Evolutionary conservation across 1,284 basidiomycete species (phyloP), one percentile per base, ranked within the genome.

Genomic region (Heliocybe sulcata): DNA sequence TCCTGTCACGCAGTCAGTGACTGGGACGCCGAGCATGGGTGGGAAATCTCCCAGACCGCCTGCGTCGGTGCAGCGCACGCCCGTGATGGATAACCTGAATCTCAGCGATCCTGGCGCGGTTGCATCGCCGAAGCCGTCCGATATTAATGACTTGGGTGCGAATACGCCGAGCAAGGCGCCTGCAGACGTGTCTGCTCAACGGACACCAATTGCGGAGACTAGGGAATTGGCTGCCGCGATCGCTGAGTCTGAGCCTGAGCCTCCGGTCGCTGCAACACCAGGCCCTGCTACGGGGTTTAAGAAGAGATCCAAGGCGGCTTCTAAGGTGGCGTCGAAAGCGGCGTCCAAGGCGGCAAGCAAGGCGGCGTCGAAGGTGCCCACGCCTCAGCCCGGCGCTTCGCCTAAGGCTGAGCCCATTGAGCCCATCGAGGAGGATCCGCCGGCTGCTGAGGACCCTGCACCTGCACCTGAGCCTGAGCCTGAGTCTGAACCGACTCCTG

Each of bases 351-450:
- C 42, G 4, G 42, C 42, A 25, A 6, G 6, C 6, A 45, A 45
- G 42, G 42, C 23, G n/a, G 53, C 54, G 27, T 57, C 58, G 19
- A 55, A 55, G 45, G 42, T 45, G 19, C 19, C 19, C 6, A 45
- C 42, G 4, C 42, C 42, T 16, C 29, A 31, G 29, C 29, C 29
- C 29, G 29, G 6, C 12, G 42, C 42, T 6, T 45, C 42, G 19
- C 19, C 42, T 25, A 25, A 19, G 16, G 19, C 42, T 16, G 42
- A 45, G 42, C 23, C 42, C 19, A 25, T 31, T 12, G n/a, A n/a
- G n/a, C n/a, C n/a, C n/a, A n/a, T n/a, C n/a, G n/a, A n/a, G n/a
- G n/a, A n/a, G n/a, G n/a, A n/a, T n/a, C n/a, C n/a, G n/a, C n/a
- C n/a, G n/a, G n/a, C n/a, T n/a, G 29, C 29, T 6, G 29, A 31